Evolutionary conservation across 139 green algal genomes (phyloP), one percentile per base, ranked within the genome.

Genomic region (Chlamydomonas urium): DNA sequence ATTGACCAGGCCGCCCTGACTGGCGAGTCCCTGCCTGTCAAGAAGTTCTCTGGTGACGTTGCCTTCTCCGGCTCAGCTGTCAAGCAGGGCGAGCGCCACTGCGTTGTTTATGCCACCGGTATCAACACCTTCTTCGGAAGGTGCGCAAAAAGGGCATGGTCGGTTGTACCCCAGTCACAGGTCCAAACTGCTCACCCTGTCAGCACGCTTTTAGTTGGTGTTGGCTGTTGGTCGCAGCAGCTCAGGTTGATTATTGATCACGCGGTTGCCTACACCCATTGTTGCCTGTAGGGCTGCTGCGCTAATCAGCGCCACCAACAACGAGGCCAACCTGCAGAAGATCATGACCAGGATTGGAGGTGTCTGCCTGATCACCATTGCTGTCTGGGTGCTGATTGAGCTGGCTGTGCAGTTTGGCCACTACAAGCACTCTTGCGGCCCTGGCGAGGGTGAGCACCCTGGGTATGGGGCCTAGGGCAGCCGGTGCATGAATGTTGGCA

Each of bases 121-220:
- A 53, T 85, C 38, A 82, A 97, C 81, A 97, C 92, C 53, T 97
- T 97, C 85, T 96, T 97, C 72, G 79, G 79, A 37, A 73, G 75
- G 75, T 80, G 31, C 1, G 72, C 53, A n/a, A n/a, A n/a, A n/a
- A n/a, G n/a, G n/a, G n/a, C n/a, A n/a, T n/a, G n/a, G n/a, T n/a
- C n/a, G n/a, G n/a, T n/a, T n/a, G n/a, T n/a, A n/a, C n/a, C n/a
- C n/a, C n/a, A n/a, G n/a, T n/a, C n/a, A n/a, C n/a, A n/a, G n/a
- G n/a, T n/a, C n/a, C n/a, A n/a, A n/a, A n/a, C n/a, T n/a, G n/a
- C n/a, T n/a, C n/a, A n/a, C n/a, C n/a, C n/a, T n/a, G n/a, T n/a
- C n/a, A n/a, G n/a, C n/a, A n/a, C n/a, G n/a, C n/a, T n/a, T n/a
- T n/a, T n/a, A n/a, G n/a, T n/a, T n/a, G n/a, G n/a, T n/a, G n/a